These are phyloP conservation scores for Stachybotrys echinatus DNA, from an alignment of 2,329 filamentous ascomycete species.

Conservation along the genomic window DNA sequence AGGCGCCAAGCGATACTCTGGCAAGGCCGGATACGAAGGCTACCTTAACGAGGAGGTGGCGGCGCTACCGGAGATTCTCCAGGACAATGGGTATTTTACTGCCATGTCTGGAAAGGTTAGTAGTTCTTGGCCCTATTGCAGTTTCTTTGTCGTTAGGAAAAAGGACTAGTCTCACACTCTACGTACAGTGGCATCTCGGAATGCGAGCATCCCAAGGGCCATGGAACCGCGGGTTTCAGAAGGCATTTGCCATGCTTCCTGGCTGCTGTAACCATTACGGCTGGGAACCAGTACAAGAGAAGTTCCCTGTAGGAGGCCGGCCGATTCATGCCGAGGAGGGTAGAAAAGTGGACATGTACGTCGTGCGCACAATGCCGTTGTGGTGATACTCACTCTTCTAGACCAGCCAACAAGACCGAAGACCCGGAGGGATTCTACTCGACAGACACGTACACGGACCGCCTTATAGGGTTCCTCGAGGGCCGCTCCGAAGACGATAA, in stretches of 20 bases:
- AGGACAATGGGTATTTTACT: slow-evolving; percentile 51
- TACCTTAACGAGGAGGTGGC: slow-evolving; percentile 51
- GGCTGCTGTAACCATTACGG: no score
- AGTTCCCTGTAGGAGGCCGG: no score
- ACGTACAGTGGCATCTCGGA: no score
- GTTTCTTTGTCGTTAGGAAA: no score
- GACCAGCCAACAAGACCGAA: slow-evolving; percentile 19
- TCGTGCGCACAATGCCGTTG: no score
- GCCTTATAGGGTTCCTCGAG: slow-evolving; percentile 34
- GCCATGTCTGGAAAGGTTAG: slow-evolving; percentile 55
- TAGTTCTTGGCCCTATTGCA: no score
- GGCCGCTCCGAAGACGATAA: slow-evolving; percentile 17
- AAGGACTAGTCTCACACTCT: no score
- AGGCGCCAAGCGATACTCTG: slow-evolving; percentile 4
- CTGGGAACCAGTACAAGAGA: no score
- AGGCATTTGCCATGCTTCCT: no score
- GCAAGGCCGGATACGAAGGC: slow-evolving; percentile 33
- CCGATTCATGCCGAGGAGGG: slow-evolving; percentile 11
- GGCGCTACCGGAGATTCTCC: slow-evolving; percentile 47
- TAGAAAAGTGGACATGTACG: slow-evolving; percentile 8
- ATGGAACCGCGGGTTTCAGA: no score
- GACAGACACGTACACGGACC: slow-evolving; percentile 37
- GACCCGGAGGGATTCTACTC: slow-evolving; percentile 42
- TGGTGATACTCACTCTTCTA: no score
- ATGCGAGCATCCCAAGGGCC: no score